Base-by-base conservation (phyloP, 805 yeast genomes). In the Ogataea nakhonphanomensis region DNA sequence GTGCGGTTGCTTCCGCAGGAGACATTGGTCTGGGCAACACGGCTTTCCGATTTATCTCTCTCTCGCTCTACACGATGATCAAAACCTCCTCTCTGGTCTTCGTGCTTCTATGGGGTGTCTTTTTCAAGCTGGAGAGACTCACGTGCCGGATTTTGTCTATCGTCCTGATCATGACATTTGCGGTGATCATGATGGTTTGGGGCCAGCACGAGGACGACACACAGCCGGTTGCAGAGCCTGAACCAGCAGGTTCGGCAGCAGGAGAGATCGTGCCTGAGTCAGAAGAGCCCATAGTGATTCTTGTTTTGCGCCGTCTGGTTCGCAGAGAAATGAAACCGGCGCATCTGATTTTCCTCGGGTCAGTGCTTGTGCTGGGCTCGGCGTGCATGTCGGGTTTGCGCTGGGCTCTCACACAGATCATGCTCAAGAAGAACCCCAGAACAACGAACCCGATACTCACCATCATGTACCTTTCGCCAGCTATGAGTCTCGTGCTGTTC, bases 11-110 rank as follows among this genome's bases (percentile, higher is more conserved):
- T 0, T 78, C 90, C 2, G 88, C 95, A 2, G 91, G 95, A 12
- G 99, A 93, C 62, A 89, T 93, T 49, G 98, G 99, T 1, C 71
- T 89, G 48, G 91, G 95, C 23, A 93, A 93, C 61, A 78, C 83
- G 25, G 83, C 96, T 21, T 77, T 90, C 53, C 71, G 82, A 48
- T 81, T 77, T 56, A 84, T 93, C 33, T 77, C 96, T 1, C 69
- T 93, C 48, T 79, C 90, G 12, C 75, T 90, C 33, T 93, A 90
- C 62, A 91, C 98, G 7, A 89, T 91, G 88, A 79, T 93, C 44
- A 93, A 93, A 59, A 84, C 97, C 1, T 80, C 93, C 6, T 78
- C 91, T 11, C 73, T 93, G 36, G 82, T 90, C 23, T 93, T 93
- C 70, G 99, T 93, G 25, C 66, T 93, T 20, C 52, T 91, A 6